Percentiles rank a stretch among this genome's conserved stretches.
These are phyloP conservation scores for Laguncularia racemosa DNA, from an alignment of 345 rosid species.

Conservation along the genomic window DNA sequence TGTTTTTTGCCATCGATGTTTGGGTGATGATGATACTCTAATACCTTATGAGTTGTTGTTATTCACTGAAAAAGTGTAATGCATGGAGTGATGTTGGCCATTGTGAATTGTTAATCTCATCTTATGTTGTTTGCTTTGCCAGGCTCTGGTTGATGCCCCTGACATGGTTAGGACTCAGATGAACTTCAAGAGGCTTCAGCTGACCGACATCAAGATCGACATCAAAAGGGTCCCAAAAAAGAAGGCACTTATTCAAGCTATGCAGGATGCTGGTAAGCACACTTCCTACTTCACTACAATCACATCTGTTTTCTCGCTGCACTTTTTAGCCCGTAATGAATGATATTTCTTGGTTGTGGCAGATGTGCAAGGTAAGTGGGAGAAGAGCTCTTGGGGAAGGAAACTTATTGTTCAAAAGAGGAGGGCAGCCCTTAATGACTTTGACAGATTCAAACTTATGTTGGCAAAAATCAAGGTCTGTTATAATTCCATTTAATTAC, in stretches of 20 bases:
- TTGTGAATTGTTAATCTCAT: too few species aligned
- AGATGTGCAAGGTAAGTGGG: constrained; percentile 89
- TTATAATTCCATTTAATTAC: neutral
- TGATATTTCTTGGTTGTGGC: neutral
- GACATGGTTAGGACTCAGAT: constrained; percentile 81
- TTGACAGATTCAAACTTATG: constrained; percentile 84
- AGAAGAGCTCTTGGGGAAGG: constrained; percentile 79
- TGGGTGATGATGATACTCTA: too few species aligned
- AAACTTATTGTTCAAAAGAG: constrained; percentile 69
- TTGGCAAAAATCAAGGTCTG: constrained; percentile 78
- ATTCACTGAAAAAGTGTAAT: too few species aligned
- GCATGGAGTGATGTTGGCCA: too few species aligned
- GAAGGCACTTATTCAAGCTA: constrained; percentile 64
- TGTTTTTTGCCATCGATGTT: too few species aligned
- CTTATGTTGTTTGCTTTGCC: neutral
- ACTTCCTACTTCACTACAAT: too few species aligned
- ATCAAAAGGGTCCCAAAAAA: constrained; percentile 74
- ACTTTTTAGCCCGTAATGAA: neutral
- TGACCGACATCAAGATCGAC: constrained; percentile 69
- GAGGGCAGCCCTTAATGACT: constrained; percentile 71
- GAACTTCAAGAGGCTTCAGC: constrained; percentile 71
- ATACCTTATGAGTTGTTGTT: too few species aligned
- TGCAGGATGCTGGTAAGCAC: constrained; percentile 71
- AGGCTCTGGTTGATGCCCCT: constrained; percentile 86
- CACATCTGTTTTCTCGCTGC: too few species aligned